These are phyloP conservation scores for Cornus florida DNA, from an alignment of 148 eudicot species.

Conservation along the genomic window DNA sequence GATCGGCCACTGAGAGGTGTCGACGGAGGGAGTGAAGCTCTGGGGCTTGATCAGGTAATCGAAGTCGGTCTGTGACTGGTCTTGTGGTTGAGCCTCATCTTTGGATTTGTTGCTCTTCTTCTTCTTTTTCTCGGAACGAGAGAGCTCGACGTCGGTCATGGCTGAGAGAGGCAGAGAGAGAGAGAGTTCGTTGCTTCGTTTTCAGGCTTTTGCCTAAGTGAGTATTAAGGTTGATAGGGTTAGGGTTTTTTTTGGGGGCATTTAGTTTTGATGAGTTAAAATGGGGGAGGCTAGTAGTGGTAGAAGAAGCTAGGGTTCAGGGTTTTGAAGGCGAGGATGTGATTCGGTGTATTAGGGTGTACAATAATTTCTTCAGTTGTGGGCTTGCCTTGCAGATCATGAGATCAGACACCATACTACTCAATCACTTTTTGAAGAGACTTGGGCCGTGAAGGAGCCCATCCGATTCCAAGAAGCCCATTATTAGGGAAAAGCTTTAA, in stretches of 20 bases:
- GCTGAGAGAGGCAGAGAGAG: constrained; percentile 15
- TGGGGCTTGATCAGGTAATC: constrained; percentile 79
- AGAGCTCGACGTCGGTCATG: constrained; percentile 54
- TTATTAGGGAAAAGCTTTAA: no score
- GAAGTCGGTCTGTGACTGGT: background rate
- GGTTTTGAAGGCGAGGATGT: constrained; percentile 25
- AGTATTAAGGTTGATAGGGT: background rate
- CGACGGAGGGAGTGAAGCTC: constrained; percentile 54
- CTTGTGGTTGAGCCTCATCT: background rate
- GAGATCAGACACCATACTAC: no score
- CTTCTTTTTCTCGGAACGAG: constrained; percentile 60
- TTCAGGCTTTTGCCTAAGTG: no score
- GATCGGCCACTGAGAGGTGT: constrained; percentile 88
- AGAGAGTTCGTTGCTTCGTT: background rate
- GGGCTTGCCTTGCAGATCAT: no score
- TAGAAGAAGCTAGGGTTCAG: constrained; percentile 21
- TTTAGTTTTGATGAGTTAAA: constrained; percentile 8
- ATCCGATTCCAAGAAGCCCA: no score
- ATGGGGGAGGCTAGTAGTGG: constrained; percentile 1
- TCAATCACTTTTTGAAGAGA: no score
- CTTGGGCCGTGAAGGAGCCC: no score
- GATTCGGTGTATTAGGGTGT: no score
- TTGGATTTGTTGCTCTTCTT: constrained; percentile 47
- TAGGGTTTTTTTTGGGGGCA: background rate
- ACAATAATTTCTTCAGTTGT: no score